Base-by-base conservation (phyloP, 78 protist genomes). In the Ministeria vibrans region DNA sequence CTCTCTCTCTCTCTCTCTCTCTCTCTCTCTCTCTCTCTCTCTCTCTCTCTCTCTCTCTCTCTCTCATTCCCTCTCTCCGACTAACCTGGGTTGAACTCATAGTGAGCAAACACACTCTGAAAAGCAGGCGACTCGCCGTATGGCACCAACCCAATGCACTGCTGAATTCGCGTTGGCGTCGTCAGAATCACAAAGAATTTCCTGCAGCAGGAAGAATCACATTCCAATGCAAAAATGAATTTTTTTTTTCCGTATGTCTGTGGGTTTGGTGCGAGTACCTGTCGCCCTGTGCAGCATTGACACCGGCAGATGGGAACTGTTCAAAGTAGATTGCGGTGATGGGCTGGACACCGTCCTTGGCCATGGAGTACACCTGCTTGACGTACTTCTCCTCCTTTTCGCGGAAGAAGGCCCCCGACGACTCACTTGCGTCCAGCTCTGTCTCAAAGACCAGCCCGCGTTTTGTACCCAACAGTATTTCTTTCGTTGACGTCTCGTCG, bases 361-460 rank as follows among this genome's bases (percentile, higher is more conserved):
- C 85, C 36, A 79, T 46, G 42, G 46, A 5, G 71, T 84, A 81
- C 63, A 89, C 75, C 90, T 81, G 78, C 45, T 49, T 74, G 78
- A 53, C 27, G 51, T 78, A 61, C 72, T 78, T 78, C 7, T 78
- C 76, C 34, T 74, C 78, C 42, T 39, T 30, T 34, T 53, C 22
- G 5, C 20, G 1, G 22, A 53, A 74, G 28, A 83, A 1, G 71
- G 79, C 76, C 39, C n/a, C n/a, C n/a, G n/a, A n/a, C n/a, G 76
- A 69, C 53, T 92, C 86, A n/a, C 70, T 46, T 13, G 75, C 39
- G 23, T 74, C 84, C 64, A 92, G 77, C 28, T 34, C 39, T 1
- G 90, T 38, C 75, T 88, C 90, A 71, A 27, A 86, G 15, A 92
- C 77, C 78, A 43, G 49, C 30, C 95, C 95, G 39, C 78, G 69